A percentile compares a stretch with the other conserved stretches of the same genome.
Conservation (phyloP, 2,329 filamentous ascomycete species). For the Penicillium sp. region DNA sequence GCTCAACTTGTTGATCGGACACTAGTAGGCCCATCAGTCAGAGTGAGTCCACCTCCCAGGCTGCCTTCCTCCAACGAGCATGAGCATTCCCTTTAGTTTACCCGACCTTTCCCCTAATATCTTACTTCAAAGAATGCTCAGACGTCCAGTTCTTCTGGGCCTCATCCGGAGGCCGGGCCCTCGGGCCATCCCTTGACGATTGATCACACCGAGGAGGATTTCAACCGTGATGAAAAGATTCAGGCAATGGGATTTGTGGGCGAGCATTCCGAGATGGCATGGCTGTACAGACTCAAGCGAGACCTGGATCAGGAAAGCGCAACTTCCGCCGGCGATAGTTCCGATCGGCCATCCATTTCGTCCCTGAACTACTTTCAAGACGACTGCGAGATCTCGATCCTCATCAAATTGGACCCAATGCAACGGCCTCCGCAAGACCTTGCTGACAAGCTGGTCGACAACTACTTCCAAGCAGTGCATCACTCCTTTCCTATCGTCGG, state of each 20-base stretch:
- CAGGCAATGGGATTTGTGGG: conserved; percentile 42
- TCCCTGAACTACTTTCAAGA: conserved; percentile 41
- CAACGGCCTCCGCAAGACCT: conserved; percentile 34
- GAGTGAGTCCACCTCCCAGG: conserved; percentile 24
- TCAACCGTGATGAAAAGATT: conserved; percentile 38
- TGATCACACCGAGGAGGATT: conserved; percentile 44
- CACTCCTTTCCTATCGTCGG: conserved; percentile 42
- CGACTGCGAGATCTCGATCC: conserved; percentile 33
- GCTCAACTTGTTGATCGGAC: conserved; percentile 34
- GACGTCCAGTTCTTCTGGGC: neutral
- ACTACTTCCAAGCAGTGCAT: conserved; percentile 40
- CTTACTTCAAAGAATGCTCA: neutral
- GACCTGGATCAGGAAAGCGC: conserved; percentile 30
- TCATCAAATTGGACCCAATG: conserved; percentile 35
- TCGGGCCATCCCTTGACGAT: conserved; percentile 31
- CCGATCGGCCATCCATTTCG: conserved; percentile 27
- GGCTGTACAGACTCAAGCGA: conserved; percentile 42
- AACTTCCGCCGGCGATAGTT: conserved; percentile 14
- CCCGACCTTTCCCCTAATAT: neutral
- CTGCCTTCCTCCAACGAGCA: neutral
- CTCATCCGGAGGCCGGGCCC: conserved; percentile 5
- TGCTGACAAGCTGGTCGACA: conserved; percentile 39
- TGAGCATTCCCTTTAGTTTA: conserved; percentile 2
- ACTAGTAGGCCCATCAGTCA: conserved; percentile 26
- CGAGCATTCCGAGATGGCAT: conserved; percentile 44